A percentile compares a stretch with the other conserved stretches of the same genome.
Evolutionary conservation across 2,329 filamentous ascomycete genomes (phyloP).

Genomic region (Dendrostoma leiphaemia): DNA sequence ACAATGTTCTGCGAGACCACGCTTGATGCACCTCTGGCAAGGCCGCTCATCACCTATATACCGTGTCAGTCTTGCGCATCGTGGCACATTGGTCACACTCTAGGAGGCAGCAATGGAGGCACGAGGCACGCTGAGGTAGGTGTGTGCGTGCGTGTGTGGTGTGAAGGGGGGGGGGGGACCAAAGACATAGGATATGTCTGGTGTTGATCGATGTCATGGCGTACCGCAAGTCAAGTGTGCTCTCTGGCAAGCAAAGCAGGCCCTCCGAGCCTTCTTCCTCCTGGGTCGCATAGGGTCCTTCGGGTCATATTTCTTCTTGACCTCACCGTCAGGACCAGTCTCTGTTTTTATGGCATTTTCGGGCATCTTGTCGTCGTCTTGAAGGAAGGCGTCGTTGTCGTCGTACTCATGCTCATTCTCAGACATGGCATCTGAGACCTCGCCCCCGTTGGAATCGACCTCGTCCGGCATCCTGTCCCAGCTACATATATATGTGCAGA

Average conservation of each 20-base stretch:
- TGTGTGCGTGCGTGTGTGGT: neutral
- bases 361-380: constrained; percentile 53
- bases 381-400: constrained; percentile 41
- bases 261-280: constrained; percentile 92
- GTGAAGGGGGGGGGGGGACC: neutral
- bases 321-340: constrained; percentile 45
- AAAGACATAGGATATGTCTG: constrained; percentile 15
- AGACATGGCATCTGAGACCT: constrained; percentile 58
- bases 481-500: constrained; percentile 44
- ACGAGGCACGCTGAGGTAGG: neutral
- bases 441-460: constrained; percentile 50
- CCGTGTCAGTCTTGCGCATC: constrained; percentile 24
- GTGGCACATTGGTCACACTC: neutral
- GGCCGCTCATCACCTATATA: constrained; percentile 85
- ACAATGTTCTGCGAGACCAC: constrained; percentile 84
- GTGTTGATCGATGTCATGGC: constrained; percentile 37
- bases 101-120: neutral
- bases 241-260: constrained; percentile 94
- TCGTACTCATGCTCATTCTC: constrained; percentile 58
- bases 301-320: constrained; percentile 70
- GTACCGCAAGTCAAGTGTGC: constrained; percentile 98
- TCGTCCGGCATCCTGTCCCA: constrained; percentile 56
- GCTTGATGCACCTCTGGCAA: constrained; percentile 90
- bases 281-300: constrained; percentile 89
- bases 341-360: constrained; percentile 43